Evolutionary conservation across 2,329 filamentous ascomycete genomes (phyloP), one percentile per base, ranked within the genome.

Genomic region (Dactylellina leptospora): DNA sequence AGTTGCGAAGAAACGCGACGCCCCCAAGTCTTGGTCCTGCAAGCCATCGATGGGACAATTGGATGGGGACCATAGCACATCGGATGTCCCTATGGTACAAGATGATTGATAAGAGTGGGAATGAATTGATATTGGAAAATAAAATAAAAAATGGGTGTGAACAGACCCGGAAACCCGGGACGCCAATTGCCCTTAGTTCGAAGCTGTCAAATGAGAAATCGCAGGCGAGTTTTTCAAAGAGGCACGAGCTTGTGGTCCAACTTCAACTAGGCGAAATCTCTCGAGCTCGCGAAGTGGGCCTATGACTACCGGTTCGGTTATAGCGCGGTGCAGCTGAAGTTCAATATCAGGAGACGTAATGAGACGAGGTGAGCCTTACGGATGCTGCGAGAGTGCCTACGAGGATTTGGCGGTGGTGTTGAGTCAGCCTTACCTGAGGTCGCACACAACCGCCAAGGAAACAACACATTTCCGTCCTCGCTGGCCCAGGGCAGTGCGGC

Each of bases 341-440:
- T 38, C 33, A 45, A 44, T 18, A 22, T 58, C 20, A 9, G 27
- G 36, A n/a, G 8, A 48, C 47, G 27, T 38, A 47, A 58, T 50
- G 48, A 16, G 36, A 47, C 38, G 18, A 38, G 11, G 58, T 54
- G 58, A 63, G 58, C 58, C 58, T 71, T 60, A 54, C 64, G 16
- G 51, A 20, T 9, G 51, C 28, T 54, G 54, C 4, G 54, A 28
- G 36, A 23, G 28, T 13, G 13, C 25, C 58, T 30, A 54, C 54
- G n/a, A n/a, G 54, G 54, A 51, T 56, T 30, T 23, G 22, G 50
- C 10, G 18, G 13, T 50, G 56, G 66, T 58, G 56, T 71, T 71
- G 66, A 71, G 66, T 71, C 58, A 63, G 66, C 66, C 66, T 71
- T 63, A 71, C 66, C 66, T 71, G 66, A 71, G 45, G 58, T 63